phyloP scores from a whole-genome alignment of 352 stramenopile genomes.

The Phytophthora megakarya region DNA sequence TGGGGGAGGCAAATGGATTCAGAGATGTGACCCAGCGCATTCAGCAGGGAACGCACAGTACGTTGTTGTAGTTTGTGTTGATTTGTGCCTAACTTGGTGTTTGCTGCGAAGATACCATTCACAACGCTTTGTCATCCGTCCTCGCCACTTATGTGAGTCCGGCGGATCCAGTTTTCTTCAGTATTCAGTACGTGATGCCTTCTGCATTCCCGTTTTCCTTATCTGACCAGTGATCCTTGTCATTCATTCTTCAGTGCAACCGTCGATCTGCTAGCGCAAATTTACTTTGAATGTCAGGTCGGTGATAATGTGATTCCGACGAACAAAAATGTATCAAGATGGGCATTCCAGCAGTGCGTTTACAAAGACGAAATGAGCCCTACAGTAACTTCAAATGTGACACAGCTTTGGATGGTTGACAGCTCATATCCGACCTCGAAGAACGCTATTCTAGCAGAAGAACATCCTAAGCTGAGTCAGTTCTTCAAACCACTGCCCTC shows the following conservation, averaged over 20 bases:
- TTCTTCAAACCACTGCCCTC: slow-evolving; percentile 32
- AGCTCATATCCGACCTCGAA: slow-evolving; percentile 10
- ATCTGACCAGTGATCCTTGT: neutral
- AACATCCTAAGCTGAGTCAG: slow-evolving; percentile 19
- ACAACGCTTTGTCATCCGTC: slow-evolving; percentile 38
- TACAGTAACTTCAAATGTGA: slow-evolving; percentile 29
- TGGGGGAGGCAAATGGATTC: slow-evolving; percentile 39
- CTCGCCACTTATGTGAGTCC: slow-evolving; percentile 45
- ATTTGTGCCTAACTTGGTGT: slow-evolving; percentile 1
- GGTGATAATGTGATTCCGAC: slow-evolving; percentile 36
- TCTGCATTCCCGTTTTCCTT: neutral
- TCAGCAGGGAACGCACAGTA: slow-evolving; percentile 61
- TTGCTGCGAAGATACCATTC: slow-evolving; percentile 43
- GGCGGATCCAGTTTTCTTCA: slow-evolving; percentile 54
- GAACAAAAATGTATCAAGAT: slow-evolving; percentile 34
- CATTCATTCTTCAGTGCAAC: slow-evolving; percentile 32
- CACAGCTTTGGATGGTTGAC: slow-evolving; percentile 38
- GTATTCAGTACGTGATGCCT: slow-evolving; percentile 49
- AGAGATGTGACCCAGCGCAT: slow-evolving; percentile 40
- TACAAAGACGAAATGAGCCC: slow-evolving; percentile 29
- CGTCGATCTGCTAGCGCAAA: slow-evolving; percentile 43
- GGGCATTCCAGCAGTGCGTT: slow-evolving; percentile 44
- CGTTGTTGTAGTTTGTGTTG: neutral
- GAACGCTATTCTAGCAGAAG: slow-evolving; percentile 22
- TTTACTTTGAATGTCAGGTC: slow-evolving; percentile 53